phyloP scores from a whole-genome alignment of 2,329 filamentous ascomycete species.

The Westerdykella aurantiaca region DNA sequence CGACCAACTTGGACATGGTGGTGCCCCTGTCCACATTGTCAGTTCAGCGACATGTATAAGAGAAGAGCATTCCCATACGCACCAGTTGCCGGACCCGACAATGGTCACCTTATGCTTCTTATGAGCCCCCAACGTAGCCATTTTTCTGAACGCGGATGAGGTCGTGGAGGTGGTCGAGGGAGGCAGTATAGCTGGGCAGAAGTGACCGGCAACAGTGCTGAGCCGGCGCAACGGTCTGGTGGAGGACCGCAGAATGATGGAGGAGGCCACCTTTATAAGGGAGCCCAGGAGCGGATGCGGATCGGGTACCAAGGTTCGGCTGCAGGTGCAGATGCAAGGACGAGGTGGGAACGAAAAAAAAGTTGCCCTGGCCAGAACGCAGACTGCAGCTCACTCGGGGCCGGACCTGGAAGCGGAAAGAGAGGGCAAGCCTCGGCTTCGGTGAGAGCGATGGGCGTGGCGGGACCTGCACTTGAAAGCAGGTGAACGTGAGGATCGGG shows the following conservation, averaged over 20 bases:
- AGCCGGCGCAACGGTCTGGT: not conserved
- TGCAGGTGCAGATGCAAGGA: too few relatives aligned
- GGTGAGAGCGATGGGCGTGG: too few relatives aligned
- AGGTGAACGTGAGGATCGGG: constrained; percentile 6
- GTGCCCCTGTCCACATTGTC: constrained; percentile 63
- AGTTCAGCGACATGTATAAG: not conserved
- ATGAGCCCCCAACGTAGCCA: constrained; percentile 47
- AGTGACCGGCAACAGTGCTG: not conserved
- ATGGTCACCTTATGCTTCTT: constrained; percentile 91
- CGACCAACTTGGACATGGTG: constrained; percentile 93
- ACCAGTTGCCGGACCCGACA: constrained; percentile 96
- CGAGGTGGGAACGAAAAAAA: too few relatives aligned
- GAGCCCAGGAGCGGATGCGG: too few relatives aligned
- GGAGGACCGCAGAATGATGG: not conserved
- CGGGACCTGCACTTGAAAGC: not conserved
- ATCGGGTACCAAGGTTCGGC: too few relatives aligned
- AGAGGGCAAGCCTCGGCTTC: constrained; percentile 28
- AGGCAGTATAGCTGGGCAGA: not conserved
- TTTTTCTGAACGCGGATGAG: constrained; percentile 21
- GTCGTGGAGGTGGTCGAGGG: not conserved
- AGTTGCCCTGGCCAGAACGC: too few relatives aligned
- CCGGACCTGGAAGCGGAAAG: constrained; percentile 16
- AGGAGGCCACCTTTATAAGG: not conserved
- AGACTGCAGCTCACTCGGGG: not conserved
- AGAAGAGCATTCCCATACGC: constrained; percentile 21